Evolutionary conservation across 2,329 filamentous ascomycete genomes (phyloP).

Genomic region (Diaporthe eres): DNA sequence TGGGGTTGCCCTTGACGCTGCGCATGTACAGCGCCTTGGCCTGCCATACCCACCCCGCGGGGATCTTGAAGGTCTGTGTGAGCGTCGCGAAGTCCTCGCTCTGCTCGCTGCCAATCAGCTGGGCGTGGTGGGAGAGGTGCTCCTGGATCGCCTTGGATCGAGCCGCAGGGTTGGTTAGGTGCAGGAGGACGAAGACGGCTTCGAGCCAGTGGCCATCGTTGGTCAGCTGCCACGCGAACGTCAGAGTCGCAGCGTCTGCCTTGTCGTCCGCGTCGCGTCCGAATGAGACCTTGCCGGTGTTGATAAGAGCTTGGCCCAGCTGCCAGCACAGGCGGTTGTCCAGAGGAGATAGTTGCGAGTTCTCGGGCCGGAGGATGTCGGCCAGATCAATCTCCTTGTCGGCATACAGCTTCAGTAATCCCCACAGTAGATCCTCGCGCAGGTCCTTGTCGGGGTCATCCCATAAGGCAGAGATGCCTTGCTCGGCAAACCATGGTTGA

Average conservation of each 20-base stretch:
- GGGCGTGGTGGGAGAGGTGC: constrained; percentile 80
- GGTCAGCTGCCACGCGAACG: constrained; percentile 75
- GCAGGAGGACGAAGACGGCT: constrained; percentile 82
- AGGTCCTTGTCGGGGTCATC: constrained; percentile 69
- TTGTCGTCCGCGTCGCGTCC: constrained; percentile 69
- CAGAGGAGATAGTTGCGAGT: constrained; percentile 80
- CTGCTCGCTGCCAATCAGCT: constrained; percentile 72
- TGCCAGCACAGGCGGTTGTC: constrained; percentile 88
- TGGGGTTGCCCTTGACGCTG: constrained; percentile 77
- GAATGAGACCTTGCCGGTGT: constrained; percentile 65
- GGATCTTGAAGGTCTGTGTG: constrained; percentile 77
- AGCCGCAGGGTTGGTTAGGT: constrained; percentile 74
- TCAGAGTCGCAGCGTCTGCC: constrained; percentile 75
- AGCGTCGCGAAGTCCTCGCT: constrained; percentile 71
- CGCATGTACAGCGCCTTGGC: constrained; percentile 88
- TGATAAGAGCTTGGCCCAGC: constrained; percentile 77
- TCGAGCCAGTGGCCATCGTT: constrained; percentile 77
- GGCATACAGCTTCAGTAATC: constrained; percentile 85
- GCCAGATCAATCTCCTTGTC: constrained; percentile 72
- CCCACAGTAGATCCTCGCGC: constrained; percentile 87
- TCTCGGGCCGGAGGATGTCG: constrained; percentile 81
- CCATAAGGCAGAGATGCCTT: constrained; percentile 71
- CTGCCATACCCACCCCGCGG: constrained; percentile 85
- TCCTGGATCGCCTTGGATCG: constrained; percentile 79
- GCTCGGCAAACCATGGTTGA: constrained; percentile 77